Evolutionary conservation across 2,329 filamentous ascomycete genomes (phyloP), one percentile per base, ranked within the genome.

Genomic region (Aspergillus neotritici): DNA sequence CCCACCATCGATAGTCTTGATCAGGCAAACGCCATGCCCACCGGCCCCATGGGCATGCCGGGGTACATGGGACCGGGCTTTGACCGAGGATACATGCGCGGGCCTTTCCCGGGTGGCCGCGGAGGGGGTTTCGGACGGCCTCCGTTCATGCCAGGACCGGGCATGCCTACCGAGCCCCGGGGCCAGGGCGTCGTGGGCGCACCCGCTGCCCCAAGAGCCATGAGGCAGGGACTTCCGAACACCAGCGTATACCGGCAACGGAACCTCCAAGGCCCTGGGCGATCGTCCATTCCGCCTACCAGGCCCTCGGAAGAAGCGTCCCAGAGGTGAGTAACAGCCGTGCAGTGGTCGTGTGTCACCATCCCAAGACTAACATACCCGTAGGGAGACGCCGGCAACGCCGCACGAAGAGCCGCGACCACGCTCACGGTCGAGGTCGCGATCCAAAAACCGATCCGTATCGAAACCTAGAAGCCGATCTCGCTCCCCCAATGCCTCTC

Each of bases 171-270:
- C 44, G 60, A 67, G 47, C 65, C 72, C 5, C 66, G 67, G 40
- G 74, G 74, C 4, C 68, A 87, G 76, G 78, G 77, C 31, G 77
- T 81, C 40, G 72, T 72, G 59, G 78, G 78, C 69, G 93, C 93
- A 21, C 93, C 93, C 21, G 94, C 86, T 42, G 93, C 90, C 8
- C 93, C 93, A 37, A 90, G 93, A 68, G 93, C 93, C 13, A 94
- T 97, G 87, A 80, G 91, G 50, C 85, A 93, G 66, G 88, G 89
- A 25, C 73, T 89, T 9, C 86, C 87, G 40, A 94, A 94, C 64
- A 90, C 84, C 44, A 87, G 86, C 53, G 78, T 86, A 41, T 78
- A 82, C 51, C 79, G 85, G 56, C 67, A 75, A 63, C 83, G 63
- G 72, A 80, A 64, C 13, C 70, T 71, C 46, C 62, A 68, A 12